phyloP scores from a whole-genome alignment of 1,284 basidiomycete genomes.

The Pterulicium gracile region DNA sequence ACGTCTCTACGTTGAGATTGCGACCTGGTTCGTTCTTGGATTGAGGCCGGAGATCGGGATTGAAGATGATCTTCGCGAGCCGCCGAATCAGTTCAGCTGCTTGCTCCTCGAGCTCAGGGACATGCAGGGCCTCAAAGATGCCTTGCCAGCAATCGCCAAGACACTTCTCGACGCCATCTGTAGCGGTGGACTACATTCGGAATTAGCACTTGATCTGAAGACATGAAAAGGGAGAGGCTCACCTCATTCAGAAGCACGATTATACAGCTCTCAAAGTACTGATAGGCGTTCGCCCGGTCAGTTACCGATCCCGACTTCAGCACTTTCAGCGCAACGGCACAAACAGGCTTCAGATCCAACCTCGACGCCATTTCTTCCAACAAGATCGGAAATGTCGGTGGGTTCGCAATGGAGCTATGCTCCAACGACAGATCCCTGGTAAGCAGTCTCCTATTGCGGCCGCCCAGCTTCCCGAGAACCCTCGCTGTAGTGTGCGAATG shows the following conservation, averaged over 20 bases:
- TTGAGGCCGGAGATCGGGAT: constrained; percentile 46
- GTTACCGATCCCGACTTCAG: constrained; percentile 49
- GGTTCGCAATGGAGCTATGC: constrained; percentile 60
- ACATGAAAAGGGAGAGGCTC: constrained; percentile 8
- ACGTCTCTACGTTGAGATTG: constrained; percentile 32
- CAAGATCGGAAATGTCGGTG: constrained; percentile 60
- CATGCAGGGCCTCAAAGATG: constrained; percentile 68
- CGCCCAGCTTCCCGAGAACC: constrained; percentile 95
- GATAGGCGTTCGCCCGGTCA: constrained; percentile 70
- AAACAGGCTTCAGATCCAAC: constrained; percentile 65
- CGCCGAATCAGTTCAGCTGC: constrained; percentile 62
- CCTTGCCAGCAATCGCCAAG: constrained; percentile 31
- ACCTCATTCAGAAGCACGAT: constrained; percentile 74
- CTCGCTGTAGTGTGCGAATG: constrained; percentile 95
- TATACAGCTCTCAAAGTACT: constrained; percentile 68
- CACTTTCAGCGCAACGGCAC: constrained; percentile 61
- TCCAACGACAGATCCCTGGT: constrained; percentile 73
- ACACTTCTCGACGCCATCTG: no score
- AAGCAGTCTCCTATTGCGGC: constrained; percentile 84
- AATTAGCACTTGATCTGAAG: no score
- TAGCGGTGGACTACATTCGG: no score
- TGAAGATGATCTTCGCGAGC: constrained; percentile 61
- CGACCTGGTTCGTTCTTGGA: constrained; percentile 56
- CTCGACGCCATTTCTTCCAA: constrained; percentile 65
- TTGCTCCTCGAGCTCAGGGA: constrained; percentile 58